Evolutionary conservation across 2,329 filamentous ascomycete species (phyloP), one percentile per base, ranked within the genome.

Genomic region (Xylaria hypoxylon): DNA sequence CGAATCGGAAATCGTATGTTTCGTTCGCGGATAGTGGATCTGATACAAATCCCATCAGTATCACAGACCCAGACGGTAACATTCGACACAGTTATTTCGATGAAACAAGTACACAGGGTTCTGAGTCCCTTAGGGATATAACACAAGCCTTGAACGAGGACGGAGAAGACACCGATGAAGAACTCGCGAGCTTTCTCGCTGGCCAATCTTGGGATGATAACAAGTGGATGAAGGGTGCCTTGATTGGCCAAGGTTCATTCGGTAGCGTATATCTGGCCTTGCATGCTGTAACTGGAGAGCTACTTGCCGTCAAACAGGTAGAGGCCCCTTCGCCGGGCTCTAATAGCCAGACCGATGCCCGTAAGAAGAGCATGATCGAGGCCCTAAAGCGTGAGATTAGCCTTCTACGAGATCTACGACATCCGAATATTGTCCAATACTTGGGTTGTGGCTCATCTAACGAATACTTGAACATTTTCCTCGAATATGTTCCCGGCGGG

Each of bases 181-280:
- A 96, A 73, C 85, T 98, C 24, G 89, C 91, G 73, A 94, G 94
- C 76, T 97, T 97, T 84, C 85, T 98, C 45, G 90, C 93, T 38
- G 93, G 93, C 70, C 93, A 97, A 77, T 96, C 93, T 8, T 98
- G 96, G 89, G 94, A 96, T 71, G 94, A 97, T 69, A 92, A 95
- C 82, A 97, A 97, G 79, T 99, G 96, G 92, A 98, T 99, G 94
- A 97, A 98, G 83, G 96, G 96, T 76, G 94, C 95, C 35, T 85
- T 98, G 69, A 99, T 99, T 72, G 96, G 96, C 35, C 94, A 97
- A 80, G 96, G 96, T 69, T 97, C 94, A 4, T 99, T 99, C 76
- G 96, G 96, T 75, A 94, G 91, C 73, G 96, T 99, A 59, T 99
- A 96, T 80, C 86, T 99, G 55, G 96, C 96, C 28, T 86, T 99